Evolutionary conservation across 2,329 filamentous ascomycete genomes (phyloP).

Genomic region (Colletotrichum filicis): DNA sequence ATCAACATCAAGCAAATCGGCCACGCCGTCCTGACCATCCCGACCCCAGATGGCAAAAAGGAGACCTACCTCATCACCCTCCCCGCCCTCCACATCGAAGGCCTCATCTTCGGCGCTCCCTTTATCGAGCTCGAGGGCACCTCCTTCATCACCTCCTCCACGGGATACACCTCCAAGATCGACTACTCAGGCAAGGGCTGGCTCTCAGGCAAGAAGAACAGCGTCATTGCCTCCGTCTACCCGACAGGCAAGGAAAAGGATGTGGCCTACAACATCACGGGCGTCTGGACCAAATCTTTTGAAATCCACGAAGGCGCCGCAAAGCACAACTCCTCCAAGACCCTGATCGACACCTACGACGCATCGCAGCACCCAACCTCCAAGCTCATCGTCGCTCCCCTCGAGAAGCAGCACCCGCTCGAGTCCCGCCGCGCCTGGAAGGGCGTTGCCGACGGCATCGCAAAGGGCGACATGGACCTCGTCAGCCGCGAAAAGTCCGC

Average conservation of each 20-base stretch:
- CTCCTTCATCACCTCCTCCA: slow-evolving; percentile 87
- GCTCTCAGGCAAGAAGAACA: slow-evolving; percentile 96
- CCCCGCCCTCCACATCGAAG: slow-evolving; percentile 92
- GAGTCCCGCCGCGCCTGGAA: slow-evolving; percentile 91
- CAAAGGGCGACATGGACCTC: slow-evolving; percentile 84
- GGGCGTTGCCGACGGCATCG: slow-evolving; percentile 84
- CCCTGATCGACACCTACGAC: slow-evolving; percentile 69
- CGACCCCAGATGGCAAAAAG: slow-evolving; percentile 54
- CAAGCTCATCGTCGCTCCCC: slow-evolving; percentile 75
- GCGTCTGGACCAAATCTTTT: slow-evolving; percentile 90
- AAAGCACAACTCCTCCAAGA: slow-evolving; percentile 60
- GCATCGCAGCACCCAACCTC: slow-evolving; percentile 69
- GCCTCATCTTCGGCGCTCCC: slow-evolving; percentile 84
- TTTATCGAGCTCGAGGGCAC: slow-evolving; percentile 91
- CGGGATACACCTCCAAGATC: slow-evolving; percentile 88
- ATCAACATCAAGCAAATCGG: slow-evolving; percentile 97
- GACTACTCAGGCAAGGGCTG: slow-evolving; percentile 95
- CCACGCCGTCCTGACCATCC: slow-evolving; percentile 84
- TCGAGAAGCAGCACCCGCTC: slow-evolving; percentile 85
- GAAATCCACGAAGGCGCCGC: slow-evolving; percentile 75
- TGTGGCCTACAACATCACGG: slow-evolving; percentile 82
- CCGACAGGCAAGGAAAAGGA: slow-evolving; percentile 78
- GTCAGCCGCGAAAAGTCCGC: slow-evolving; percentile 84
- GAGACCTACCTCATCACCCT: slow-evolving; percentile 93
- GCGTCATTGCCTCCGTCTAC: slow-evolving; percentile 80